Evolutionary conservation across 2,329 filamentous ascomycete genomes (phyloP).

Genomic region (Chrysoporthe cubensis): DNA sequence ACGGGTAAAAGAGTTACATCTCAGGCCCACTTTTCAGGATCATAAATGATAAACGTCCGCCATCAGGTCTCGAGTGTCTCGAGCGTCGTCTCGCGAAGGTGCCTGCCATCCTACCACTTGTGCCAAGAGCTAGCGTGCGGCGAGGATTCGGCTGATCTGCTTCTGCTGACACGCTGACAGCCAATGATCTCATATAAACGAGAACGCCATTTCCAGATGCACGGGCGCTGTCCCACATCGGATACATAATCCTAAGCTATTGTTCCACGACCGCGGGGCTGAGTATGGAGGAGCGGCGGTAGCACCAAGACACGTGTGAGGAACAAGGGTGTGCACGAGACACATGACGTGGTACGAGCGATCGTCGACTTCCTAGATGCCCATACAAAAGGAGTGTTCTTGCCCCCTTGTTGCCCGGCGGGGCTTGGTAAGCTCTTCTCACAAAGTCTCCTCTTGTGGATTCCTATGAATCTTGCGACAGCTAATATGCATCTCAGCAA

Average conservation of each 20-base stretch:
- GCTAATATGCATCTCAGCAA: constrained; percentile 1
- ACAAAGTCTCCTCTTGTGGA: neutral
- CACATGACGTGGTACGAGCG: constrained; percentile 6
- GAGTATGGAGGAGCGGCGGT: neutral
- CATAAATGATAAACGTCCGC: neutral
- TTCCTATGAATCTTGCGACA: neutral
- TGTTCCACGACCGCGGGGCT: neutral
- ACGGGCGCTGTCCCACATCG: neutral
- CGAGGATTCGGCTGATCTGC: too few species aligned
- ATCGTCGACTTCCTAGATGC: neutral
- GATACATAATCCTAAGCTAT: neutral
- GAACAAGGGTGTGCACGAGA: constrained; percentile 3
- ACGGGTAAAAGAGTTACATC: too few species aligned
- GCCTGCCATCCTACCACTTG: neutral
- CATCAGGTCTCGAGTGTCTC: neutral
- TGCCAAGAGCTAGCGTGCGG: neutral
- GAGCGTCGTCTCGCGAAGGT: neutral
- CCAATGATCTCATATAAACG: neutral
- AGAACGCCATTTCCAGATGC: neutral
- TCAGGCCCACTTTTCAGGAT: too few species aligned
- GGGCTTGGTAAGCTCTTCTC: neutral
- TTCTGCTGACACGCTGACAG: neutral
- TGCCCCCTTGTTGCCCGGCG: neutral
- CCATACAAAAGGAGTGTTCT: neutral
- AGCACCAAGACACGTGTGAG: constrained; percentile 2